Conservation (phyloP, 2,329 filamentous ascomycete genomes). For the Tetracladium maxilliforme region DNA sequence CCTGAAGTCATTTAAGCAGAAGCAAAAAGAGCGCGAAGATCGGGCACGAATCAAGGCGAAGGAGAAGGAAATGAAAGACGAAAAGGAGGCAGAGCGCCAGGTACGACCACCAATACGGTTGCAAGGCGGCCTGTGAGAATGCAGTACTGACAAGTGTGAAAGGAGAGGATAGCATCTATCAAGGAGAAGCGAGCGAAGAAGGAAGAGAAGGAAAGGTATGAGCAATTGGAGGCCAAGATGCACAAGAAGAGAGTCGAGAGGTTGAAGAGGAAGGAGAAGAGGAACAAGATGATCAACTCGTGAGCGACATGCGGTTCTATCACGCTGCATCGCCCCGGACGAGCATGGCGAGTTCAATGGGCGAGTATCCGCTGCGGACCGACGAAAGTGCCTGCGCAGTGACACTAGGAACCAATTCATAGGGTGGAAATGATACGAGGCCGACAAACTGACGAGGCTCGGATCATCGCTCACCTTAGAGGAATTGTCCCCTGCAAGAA, state of each 20-base stretch:
- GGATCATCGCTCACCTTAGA: too few species aligned
- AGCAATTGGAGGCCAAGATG: slow-evolving; percentile 95
- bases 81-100: slow-evolving; percentile 81
- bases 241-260: slow-evolving; percentile 89
- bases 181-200: slow-evolving; percentile 78
- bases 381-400: too few species aligned
- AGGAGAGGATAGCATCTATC: slow-evolving; percentile 67
- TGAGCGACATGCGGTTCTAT: slow-evolving; percentile 19
- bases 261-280: slow-evolving; percentile 89
- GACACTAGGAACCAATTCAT: too few species aligned
- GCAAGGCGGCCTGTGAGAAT: not conserved
- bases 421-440: too few species aligned
- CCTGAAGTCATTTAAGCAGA: slow-evolving; percentile 64
- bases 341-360: too few species aligned
- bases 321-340: too few species aligned
- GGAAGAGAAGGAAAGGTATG: slow-evolving; percentile 84
- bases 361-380: too few species aligned
- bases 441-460: too few species aligned
- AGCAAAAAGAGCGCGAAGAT: slow-evolving; percentile 53
- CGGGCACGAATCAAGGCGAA: slow-evolving; percentile 73
- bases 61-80: slow-evolving; percentile 90
- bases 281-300: slow-evolving; percentile 69
- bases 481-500: too few species aligned
- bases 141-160: slow-evolving; percentile 1
- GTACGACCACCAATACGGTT: slow-evolving; percentile 28